phyloP scores from a whole-genome alignment of 345 rosid genomes.

The Eucalyptus albens region DNA sequence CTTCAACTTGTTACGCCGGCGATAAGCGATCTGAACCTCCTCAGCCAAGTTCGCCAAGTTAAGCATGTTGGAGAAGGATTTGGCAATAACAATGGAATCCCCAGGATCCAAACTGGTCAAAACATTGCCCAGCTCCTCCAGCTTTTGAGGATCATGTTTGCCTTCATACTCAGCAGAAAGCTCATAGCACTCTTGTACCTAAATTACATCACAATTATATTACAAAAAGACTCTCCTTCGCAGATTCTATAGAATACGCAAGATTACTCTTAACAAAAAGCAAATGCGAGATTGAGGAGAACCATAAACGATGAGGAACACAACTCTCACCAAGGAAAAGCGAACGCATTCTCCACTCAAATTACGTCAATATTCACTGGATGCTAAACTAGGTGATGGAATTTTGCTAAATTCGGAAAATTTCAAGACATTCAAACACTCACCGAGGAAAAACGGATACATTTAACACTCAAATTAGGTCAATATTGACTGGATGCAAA shows the following conservation, averaged over 20 bases:
- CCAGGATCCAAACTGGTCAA: conserved; percentile 92
- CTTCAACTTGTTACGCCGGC: conserved; percentile 71
- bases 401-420: neutral
- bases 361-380: neutral
- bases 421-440: neutral
- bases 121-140: conserved; percentile 82
- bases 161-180: conserved; percentile 95
- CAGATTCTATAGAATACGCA: neutral
- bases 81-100: conserved; percentile 86
- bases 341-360: neutral
- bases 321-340: neutral
- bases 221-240: neutral
- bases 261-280: neutral
- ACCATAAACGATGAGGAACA: neutral
- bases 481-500: neutral
- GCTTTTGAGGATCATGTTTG: conserved; percentile 52
- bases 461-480: neutral
- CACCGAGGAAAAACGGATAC: neutral
- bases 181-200: conserved; percentile 98
- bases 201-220: neutral
- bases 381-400: neutral
- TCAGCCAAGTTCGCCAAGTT: conserved; percentile 97
- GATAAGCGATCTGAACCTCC: conserved; percentile 92
- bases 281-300: neutral
- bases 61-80: conserved; percentile 94